Percentiles rank a stretch among this genome's conserved stretches.
These are phyloP conservation scores for Phoma sp. DNA, from an alignment of 2,329 filamentous ascomycete genomes.

Conservation along the genomic window DNA sequence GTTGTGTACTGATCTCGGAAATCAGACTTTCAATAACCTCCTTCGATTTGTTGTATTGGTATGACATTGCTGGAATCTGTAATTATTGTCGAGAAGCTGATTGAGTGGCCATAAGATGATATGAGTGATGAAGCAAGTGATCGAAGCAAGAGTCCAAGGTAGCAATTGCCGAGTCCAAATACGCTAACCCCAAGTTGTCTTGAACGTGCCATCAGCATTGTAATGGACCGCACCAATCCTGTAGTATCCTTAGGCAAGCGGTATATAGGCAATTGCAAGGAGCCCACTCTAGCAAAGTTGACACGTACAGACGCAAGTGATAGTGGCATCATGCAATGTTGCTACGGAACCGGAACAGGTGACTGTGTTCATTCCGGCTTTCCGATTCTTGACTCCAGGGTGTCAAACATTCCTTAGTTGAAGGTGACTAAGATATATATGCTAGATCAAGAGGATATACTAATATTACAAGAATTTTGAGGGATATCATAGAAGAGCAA, in stretches of 20 bases:
- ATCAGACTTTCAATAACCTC: neutral
- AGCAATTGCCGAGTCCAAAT: neutral
- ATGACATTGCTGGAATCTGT: neutral
- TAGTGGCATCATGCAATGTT: neutral
- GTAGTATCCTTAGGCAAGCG: neutral
- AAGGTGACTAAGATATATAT: neutral
- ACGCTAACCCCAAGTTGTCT: neutral
- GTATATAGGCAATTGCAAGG: neutral
- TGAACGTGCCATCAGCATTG: neutral
- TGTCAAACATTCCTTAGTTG: neutral
- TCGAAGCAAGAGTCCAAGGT: neutral
- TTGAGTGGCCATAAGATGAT: neutral
- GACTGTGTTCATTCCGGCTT: neutral
- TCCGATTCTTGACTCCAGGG: neutral
- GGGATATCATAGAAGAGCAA: slow-evolving; percentile 14
- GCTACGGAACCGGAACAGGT: neutral
- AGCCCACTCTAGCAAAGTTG: neutral
- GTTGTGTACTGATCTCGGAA: neutral
- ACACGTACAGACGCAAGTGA: neutral
- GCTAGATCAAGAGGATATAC: slow-evolving; percentile 13
- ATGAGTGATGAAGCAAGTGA: too few relatives aligned
- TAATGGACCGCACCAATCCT: neutral
- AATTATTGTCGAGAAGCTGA: neutral
- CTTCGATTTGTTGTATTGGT: slow-evolving; percentile 2
- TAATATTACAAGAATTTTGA: slow-evolving; percentile 12